Percentiles rank a stretch among this genome's conserved stretches.
Evolutionary conservation across 1,284 basidiomycete genomes (phyloP).

Genomic region (Cryptococcus wingfieldii): DNA sequence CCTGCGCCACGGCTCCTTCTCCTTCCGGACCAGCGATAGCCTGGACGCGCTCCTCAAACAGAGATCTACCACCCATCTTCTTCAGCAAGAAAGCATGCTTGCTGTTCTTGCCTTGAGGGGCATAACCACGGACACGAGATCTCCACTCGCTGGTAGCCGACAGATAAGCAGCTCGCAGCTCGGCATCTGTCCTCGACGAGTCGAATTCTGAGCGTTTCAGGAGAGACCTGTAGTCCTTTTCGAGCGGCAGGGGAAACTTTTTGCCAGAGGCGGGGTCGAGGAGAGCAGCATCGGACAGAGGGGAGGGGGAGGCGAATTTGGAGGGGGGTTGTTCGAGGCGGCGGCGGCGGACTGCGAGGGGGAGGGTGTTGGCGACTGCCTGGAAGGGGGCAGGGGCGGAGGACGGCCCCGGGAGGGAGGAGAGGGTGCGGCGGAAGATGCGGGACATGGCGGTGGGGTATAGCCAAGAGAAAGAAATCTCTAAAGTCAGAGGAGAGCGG

Average conservation of each 20-base stretch:
- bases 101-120: conserved; percentile 10
- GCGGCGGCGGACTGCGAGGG: conserved; percentile 33
- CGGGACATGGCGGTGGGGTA: conserved; percentile 29
- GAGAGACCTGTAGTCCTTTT: conserved; percentile 37
- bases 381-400: conserved; percentile 17
- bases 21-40: conserved; percentile 3
- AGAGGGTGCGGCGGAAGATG: conserved; percentile 31
- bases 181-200: conserved; percentile 28
- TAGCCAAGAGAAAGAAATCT: conserved; percentile 3
- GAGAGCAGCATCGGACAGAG: conserved; percentile 21
- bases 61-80: conserved; percentile 9
- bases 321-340: conserved; percentile 22
- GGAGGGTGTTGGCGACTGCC: conserved; percentile 24
- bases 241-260: conserved; percentile 30
- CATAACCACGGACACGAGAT: conserved; percentile 36
- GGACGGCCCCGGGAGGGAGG: conserved; percentile 12
- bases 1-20: conserved; percentile 1
- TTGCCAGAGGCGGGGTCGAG: conserved; percentile 10
- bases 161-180: conserved; percentile 36
- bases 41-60: background rate
- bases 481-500: background rate
- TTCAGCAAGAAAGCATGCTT: conserved; percentile 9
- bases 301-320: conserved; percentile 14
- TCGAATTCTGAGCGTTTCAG: conserved; percentile 11
- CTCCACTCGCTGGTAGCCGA: conserved; percentile 33